phyloP scores from a whole-genome alignment of 2,329 filamentous ascomycete genomes.

The Paramyrothecium roridum region DNA sequence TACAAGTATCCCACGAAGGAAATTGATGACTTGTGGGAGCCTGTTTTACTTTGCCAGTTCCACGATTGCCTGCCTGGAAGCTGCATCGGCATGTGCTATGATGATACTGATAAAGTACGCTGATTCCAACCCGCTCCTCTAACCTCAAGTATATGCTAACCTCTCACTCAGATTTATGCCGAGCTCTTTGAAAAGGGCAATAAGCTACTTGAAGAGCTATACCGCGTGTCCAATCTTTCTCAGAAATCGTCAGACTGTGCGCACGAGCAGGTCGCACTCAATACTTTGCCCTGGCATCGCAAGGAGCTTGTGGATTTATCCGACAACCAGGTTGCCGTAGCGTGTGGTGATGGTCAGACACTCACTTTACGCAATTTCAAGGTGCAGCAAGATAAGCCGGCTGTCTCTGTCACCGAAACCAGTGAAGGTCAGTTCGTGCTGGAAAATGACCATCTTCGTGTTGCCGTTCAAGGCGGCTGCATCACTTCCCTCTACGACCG shows the following conservation, averaged over 20 bases:
- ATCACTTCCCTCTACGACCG: conserved; percentile 85
- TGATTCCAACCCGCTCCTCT: neutral
- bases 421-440: conserved; percentile 69
- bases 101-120: conserved; percentile 78
- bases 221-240: conserved; percentile 63
- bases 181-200: conserved; percentile 76
- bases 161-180: conserved; percentile 62
- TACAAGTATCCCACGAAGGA: conserved; percentile 93
- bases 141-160: conserved; percentile 2
- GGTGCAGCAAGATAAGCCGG: conserved; percentile 36
- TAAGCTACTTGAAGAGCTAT: conserved; percentile 67
- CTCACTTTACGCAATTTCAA: conserved; percentile 50
- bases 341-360: conserved; percentile 53
- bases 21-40: conserved; percentile 96
- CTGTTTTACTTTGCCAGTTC: conserved; percentile 89
- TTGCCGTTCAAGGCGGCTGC: conserved; percentile 70
- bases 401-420: conserved; percentile 50
- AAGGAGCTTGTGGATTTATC: conserved; percentile 69
- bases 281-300: conserved; percentile 84
- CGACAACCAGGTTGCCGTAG: conserved; percentile 48
- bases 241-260: conserved; percentile 34
- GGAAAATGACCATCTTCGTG: conserved; percentile 71
- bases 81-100: conserved; percentile 96
- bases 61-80: conserved; percentile 96
- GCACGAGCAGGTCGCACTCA: conserved; percentile 63